These are phyloP conservation scores for Fusarium nisikadoi DNA, from an alignment of 2,329 filamentous ascomycete species.

Conservation along the genomic window DNA sequence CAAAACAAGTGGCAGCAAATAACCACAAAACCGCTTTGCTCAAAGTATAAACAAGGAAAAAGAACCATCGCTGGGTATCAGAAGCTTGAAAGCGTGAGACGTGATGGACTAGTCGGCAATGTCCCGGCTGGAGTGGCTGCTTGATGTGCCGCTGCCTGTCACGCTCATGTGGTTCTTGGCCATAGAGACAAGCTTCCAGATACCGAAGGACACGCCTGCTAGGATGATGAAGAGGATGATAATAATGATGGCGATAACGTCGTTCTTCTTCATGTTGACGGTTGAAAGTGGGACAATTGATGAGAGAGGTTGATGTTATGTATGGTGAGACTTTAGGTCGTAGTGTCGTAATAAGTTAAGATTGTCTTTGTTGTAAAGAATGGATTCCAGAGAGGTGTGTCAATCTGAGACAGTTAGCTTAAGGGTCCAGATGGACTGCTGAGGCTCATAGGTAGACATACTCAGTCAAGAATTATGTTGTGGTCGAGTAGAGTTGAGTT, in stretches of 20 bases:
- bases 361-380: neutral
- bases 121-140: conserved; percentile 30
- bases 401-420: conserved; percentile 15
- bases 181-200: conserved; percentile 68
- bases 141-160: conserved; percentile 43
- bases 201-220: conserved; percentile 70
- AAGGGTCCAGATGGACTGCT: neutral
- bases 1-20: conserved; percentile 2
- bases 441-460: neutral
- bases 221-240: conserved; percentile 73
- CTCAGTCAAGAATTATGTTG: neutral
- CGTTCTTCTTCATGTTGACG: conserved; percentile 70
- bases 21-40: conserved; percentile 19
- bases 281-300: conserved; percentile 24
- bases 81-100: neutral
- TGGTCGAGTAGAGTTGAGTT: neutral
- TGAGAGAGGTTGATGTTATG: neutral
- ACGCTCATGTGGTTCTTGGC: conserved; percentile 58
- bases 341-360: neutral
- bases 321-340: neutral
- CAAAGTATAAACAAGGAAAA: conserved; percentile 18
- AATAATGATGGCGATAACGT: conserved; percentile 75
- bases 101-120: conserved; percentile 21
- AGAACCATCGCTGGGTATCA: conserved; percentile 9
- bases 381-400: neutral